phyloP scores from a whole-genome alignment of 106 monocot genomes.

The Agapanthus africanus region DNA sequence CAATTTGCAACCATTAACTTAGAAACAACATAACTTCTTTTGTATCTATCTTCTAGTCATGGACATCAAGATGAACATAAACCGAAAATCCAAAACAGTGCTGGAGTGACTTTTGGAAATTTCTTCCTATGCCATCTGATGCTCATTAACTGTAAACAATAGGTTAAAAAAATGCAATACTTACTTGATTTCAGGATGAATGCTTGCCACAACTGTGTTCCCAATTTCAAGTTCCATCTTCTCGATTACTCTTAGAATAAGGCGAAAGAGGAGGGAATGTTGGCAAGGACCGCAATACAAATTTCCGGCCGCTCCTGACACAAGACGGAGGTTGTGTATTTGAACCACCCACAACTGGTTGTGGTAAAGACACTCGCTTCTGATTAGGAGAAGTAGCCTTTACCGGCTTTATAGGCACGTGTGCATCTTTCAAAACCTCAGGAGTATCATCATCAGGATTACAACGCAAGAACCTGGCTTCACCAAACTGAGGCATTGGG shows the following conservation, averaged over 20 bases:
- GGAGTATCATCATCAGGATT: constrained; percentile 34
- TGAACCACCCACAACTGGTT: constrained; percentile 4
- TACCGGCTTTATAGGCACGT: constrained; percentile 16
- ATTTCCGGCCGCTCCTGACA: constrained; percentile 33
- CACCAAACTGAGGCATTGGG: constrained; percentile 29
- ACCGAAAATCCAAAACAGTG: too few species aligned
- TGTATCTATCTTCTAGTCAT: too few species aligned
- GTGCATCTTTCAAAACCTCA: constrained; percentile 24
- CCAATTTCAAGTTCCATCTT: constrained; percentile 8
- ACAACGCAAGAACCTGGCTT: constrained; percentile 18
- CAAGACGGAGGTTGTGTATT: constrained; percentile 27
- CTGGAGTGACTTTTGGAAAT: too few species aligned
- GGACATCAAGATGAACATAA: too few species aligned
- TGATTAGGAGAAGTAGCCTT: constrained; percentile 45
- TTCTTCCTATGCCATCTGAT: too few species aligned
- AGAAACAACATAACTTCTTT: too few species aligned
- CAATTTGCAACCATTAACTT: too few species aligned
- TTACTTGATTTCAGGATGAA: background rate
- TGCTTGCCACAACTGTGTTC: background rate
- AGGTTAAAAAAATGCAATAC: too few species aligned
- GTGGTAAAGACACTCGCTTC: constrained; percentile 54
- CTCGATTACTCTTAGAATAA: constrained; percentile 24
- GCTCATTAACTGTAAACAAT: too few species aligned
- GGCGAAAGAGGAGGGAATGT: constrained; percentile 58
- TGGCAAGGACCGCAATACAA: constrained; percentile 43